These are phyloP conservation scores for Coemansia asiatica DNA, from an alignment of 192 early-diverging fungal genomes.

Conservation along the genomic window DNA sequence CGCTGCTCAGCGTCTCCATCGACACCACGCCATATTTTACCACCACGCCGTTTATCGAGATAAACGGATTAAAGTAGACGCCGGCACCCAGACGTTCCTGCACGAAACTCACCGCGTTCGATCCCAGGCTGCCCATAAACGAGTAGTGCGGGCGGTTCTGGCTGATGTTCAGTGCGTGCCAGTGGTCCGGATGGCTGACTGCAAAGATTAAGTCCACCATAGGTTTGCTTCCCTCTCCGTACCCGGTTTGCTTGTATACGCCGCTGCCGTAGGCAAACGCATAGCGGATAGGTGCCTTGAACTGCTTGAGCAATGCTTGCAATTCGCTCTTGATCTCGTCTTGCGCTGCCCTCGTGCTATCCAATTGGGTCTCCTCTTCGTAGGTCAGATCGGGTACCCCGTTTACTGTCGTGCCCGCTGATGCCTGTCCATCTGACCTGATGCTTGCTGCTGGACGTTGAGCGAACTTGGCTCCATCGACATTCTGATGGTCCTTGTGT, in stretches of 20 bases:
- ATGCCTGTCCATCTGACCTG: neutral
- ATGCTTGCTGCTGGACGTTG: neutral
- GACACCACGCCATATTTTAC: constrained; percentile 98
- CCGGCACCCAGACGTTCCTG: constrained; percentile 88
- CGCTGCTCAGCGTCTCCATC: constrained; percentile 80
- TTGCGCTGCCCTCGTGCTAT: constrained; percentile 28
- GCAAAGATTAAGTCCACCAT: constrained; percentile 97
- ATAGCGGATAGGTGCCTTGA: constrained; percentile 52
- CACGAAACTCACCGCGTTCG: constrained; percentile 66
- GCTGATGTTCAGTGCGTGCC: constrained; percentile 96
- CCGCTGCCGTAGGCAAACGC: constrained; percentile 96
- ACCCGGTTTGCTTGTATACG: constrained; percentile 87
- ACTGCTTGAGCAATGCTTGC: constrained; percentile 26
- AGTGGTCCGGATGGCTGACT: constrained; percentile 92
- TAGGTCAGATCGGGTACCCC: constrained; percentile 16
- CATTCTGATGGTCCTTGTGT: neutral
- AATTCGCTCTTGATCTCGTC: constrained; percentile 20
- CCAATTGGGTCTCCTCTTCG: constrained; percentile 31
- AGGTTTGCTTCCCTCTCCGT: constrained; percentile 62
- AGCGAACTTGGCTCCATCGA: neutral
- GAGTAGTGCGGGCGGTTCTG: constrained; percentile 93
- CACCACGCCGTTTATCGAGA: constrained; percentile 77
- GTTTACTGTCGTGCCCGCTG: constrained; percentile 13
- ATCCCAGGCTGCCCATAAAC: constrained; percentile 71
- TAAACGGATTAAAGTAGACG: constrained; percentile 94